phyloP scores from a whole-genome alignment of 1,139 yeast genomes.

The Blastobotrys niveus region DNA sequence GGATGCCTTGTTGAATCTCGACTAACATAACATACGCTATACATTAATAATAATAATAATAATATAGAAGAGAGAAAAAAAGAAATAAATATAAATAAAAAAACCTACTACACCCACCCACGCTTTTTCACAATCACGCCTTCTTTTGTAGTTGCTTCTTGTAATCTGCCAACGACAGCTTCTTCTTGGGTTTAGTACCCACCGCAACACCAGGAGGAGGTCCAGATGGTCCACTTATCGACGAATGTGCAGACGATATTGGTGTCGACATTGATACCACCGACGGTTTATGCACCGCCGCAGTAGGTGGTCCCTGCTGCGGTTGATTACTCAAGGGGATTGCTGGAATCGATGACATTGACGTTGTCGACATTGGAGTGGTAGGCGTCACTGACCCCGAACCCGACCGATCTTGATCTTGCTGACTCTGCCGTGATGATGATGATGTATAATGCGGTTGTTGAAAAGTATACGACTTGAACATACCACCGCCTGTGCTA shows the following conservation, averaged over 20 bases:
- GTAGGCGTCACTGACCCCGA: conserved; percentile 7
- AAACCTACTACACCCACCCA: not conserved
- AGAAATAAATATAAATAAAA: conserved; percentile 6
- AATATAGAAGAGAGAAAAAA: not conserved
- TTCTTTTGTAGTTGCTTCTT: conserved; percentile 50
- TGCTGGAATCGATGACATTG: not conserved
- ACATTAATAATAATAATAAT: conserved; percentile 6
- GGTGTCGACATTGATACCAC: not conserved
- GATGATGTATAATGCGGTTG: conserved; percentile 2
- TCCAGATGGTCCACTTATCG: not conserved
- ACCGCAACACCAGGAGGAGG: too few species aligned
- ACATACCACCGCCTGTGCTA: not conserved
- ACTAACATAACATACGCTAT: too few species aligned
- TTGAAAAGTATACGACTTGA: not conserved
- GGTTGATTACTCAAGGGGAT: too few species aligned
- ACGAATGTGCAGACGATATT: not conserved
- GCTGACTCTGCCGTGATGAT: not conserved
- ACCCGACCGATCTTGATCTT: not conserved
- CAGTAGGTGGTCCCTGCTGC: too few species aligned
- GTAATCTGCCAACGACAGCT: conserved; percentile 78
- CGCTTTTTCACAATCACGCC: too few species aligned
- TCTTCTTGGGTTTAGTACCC: conserved; percentile 45
- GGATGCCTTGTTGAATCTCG: too few species aligned
- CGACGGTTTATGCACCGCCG: too few species aligned
- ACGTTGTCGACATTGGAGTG: not conserved